These are phyloP conservation scores for Trichosporon ovoides DNA, from an alignment of 1,284 basidiomycete genomes.

Conservation along the genomic window DNA sequence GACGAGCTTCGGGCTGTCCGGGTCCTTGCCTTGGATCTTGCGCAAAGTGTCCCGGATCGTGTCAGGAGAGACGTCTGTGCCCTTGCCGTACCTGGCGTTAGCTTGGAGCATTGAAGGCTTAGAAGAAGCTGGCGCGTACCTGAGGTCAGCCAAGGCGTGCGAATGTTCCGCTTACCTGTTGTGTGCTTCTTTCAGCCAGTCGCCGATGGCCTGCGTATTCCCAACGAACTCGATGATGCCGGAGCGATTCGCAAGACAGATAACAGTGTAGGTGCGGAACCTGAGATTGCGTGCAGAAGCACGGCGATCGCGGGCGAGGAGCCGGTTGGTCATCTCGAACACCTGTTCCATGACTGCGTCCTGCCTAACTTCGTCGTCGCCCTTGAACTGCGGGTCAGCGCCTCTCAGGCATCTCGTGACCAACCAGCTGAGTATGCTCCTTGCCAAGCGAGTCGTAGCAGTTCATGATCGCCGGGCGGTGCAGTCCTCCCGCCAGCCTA, in stretches of 20 bases:
- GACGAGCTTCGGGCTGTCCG: constrained; percentile 44
- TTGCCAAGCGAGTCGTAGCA: constrained; percentile 68
- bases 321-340: constrained; percentile 79
- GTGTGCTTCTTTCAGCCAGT: constrained; percentile 64
- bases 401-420: constrained; percentile 22
- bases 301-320: constrained; percentile 67
- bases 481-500: constrained; percentile 69
- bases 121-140: too few species aligned
- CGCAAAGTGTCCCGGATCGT: constrained; percentile 27
- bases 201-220: constrained; percentile 65
- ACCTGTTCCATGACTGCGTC: constrained; percentile 99
- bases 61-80: constrained; percentile 22
- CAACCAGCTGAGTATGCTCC: constrained; percentile 73
- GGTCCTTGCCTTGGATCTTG: constrained; percentile 40
- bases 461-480: constrained; percentile 71
- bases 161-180: constrained; percentile 49
- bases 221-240: constrained; percentile 89
- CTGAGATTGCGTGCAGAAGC: constrained; percentile 67
- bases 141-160: too few species aligned
- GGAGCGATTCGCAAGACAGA: constrained; percentile 73
- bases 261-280: constrained; percentile 80
- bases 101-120: too few species aligned
- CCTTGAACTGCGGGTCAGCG: constrained; percentile 68
- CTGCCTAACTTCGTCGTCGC: constrained; percentile 86
- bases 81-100: constrained; percentile 27